Evolutionary conservation across 2,329 filamentous ascomycete species (phyloP).

Genomic region (Aspergillus sp.): DNA sequence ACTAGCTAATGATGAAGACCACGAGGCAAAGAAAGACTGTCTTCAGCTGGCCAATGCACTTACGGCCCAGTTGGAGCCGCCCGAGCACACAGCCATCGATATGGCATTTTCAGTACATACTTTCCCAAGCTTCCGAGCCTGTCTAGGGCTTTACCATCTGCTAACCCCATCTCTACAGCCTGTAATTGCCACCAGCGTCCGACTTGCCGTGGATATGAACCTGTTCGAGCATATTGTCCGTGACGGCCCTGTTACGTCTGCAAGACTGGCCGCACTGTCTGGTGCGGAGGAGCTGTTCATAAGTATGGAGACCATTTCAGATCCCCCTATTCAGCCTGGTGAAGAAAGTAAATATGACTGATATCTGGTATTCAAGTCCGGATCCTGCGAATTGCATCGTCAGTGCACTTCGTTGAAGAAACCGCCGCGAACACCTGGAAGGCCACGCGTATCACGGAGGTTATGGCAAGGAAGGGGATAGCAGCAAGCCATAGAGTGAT

Average conservation of each 20-base stretch:
- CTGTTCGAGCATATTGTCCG: neutral
- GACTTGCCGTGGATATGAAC: neutral
- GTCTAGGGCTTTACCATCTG: too few species aligned
- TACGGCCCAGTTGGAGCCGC: slow-evolving; percentile 1
- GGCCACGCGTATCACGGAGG: slow-evolving; percentile 1
- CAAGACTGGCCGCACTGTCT: neutral
- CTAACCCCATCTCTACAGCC: neutral
- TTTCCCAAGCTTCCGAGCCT: too few species aligned
- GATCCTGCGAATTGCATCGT: neutral
- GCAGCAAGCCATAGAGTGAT: slow-evolving; percentile 4
- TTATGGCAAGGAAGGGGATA: slow-evolving; percentile 4
- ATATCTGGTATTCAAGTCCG: neutral
- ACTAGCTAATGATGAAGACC: neutral
- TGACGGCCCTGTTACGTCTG: neutral
- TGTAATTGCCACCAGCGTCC: slow-evolving; percentile 2
- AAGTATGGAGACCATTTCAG: neutral
- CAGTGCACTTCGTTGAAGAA: slow-evolving; percentile 3
- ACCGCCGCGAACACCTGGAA: neutral
- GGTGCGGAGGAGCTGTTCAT: neutral
- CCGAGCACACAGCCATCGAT: slow-evolving; percentile 1
- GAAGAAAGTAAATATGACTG: neutral
- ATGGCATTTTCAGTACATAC: slow-evolving; percentile 4
- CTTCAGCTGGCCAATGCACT: slow-evolving; percentile 4
- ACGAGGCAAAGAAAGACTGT: neutral
- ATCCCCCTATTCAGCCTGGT: too few species aligned